Evolutionary conservation across 2,329 filamentous ascomycete species (phyloP), one percentile per base, ranked within the genome.

Genomic region (Arachnopeziza araneosa): DNA sequence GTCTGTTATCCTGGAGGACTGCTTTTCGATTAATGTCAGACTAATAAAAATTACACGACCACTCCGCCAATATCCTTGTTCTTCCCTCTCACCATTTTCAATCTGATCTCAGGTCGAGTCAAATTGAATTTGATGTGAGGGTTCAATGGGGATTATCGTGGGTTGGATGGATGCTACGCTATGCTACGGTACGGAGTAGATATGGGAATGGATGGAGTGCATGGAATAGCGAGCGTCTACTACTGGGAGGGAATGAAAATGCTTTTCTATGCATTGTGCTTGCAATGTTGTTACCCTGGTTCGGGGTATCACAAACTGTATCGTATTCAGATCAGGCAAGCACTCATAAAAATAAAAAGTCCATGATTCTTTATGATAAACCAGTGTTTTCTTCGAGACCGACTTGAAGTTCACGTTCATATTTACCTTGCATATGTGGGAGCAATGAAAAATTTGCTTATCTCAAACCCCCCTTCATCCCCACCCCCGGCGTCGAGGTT

Each of bases 21-120:
- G 54, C 44, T 55, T 26, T 51, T 58, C 36, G 36, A 44, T 44
- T 44, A 59, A 59, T 59, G 52, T 55, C 57, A 59, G 52, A 54
- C 22, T 59, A 59, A 54, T 55, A 54, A 44, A 56, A 55, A 2
- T 22, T n/a, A 9, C 24, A 51, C 21, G 36, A 19, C 36, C 23
- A 50, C 21, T 8, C 30, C 24, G 48, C 23, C 32, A 36, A 49
- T 23, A 24, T 24, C 50, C 22, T 44, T 10, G 17, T 55, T 23
- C 54, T 24, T 49, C 14, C 17, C 1, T 49, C 14, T 55, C 32
- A 44, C 17, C 12, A 22, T 9, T 19, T 49, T 22, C 8, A 50
- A 24, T 50, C 54, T 56, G 36, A 44, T 44, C 36, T 44, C 17
- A 44, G 6, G n/a, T 44, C 17, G 36, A 44, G 12, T 14, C 36